phyloP scores from a whole-genome alignment of 352 stramenopile species.

The Globisporangium ultimum region DNA sequence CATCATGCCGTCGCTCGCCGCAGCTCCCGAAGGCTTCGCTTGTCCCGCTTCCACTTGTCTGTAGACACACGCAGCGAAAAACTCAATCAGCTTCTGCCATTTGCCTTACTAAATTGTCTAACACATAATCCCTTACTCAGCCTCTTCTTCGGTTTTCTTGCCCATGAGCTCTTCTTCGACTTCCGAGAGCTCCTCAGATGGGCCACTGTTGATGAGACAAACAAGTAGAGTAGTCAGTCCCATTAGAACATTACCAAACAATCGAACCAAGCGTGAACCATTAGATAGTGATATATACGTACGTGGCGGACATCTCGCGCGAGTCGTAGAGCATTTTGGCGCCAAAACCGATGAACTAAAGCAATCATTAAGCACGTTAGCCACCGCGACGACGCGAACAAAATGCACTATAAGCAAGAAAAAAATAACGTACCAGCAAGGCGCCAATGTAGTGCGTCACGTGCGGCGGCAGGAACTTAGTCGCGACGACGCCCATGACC shows the following conservation, averaged over 20 bases:
- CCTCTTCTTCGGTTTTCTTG: conserved; percentile 73
- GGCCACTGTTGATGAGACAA: conserved; percentile 30
- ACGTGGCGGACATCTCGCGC: conserved; percentile 78
- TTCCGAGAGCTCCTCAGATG: conserved; percentile 76
- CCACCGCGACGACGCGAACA: background rate
- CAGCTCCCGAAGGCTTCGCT: conserved; percentile 8
- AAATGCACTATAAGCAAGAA: background rate
- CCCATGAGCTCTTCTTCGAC: conserved; percentile 83
- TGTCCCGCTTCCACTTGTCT: conserved; percentile 27
- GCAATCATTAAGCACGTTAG: conserved; percentile 4
- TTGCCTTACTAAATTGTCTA: no score
- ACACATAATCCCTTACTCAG: conserved; percentile 32
- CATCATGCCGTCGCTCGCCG: conserved; percentile 57
- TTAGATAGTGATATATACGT: conserved; percentile 8
- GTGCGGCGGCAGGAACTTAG: conserved; percentile 89
- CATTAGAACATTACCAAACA: no score
- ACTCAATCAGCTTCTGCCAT: background rate
- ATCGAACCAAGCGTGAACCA: background rate
- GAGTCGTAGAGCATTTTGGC: conserved; percentile 91
- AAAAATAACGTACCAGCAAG: conserved; percentile 53
- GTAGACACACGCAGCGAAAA: background rate
- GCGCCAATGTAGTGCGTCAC: conserved; percentile 97
- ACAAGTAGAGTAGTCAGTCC: background rate
- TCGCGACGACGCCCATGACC: conserved; percentile 96
- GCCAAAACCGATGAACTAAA: conserved; percentile 97